Evolutionary conservation across 768 basidiomycete species (phyloP).

Genomic region (Tylopilus sp.): DNA sequence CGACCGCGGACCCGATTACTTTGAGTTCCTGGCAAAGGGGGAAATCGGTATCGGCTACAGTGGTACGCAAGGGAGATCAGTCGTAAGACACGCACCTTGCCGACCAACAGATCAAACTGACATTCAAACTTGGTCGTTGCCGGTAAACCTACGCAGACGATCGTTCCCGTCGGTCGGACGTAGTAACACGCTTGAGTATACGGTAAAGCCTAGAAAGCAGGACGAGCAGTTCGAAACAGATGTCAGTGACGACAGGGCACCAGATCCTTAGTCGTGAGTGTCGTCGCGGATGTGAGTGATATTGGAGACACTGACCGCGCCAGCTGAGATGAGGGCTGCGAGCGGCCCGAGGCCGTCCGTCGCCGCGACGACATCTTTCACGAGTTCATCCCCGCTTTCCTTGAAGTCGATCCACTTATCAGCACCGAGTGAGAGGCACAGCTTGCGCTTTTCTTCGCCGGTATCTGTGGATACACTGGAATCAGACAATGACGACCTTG

Average conservation of each 20-base stretch:
- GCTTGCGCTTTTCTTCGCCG: constrained; percentile 38
- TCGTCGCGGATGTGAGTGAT: neutral
- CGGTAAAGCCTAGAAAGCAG: constrained; percentile 27
- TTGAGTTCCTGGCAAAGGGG: constrained; percentile 17
- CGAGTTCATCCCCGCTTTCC: constrained; percentile 35
- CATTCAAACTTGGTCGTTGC: constrained; percentile 19
- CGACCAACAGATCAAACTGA: constrained; percentile 32
- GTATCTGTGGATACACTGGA: constrained; percentile 30
- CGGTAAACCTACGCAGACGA: constrained; percentile 42
- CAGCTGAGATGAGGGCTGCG: constrained; percentile 26
- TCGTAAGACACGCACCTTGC: constrained; percentile 15
- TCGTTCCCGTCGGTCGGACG: constrained; percentile 39
- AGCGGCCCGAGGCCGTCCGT: constrained; percentile 45
- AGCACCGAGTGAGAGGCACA: constrained; percentile 38
- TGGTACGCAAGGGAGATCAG: neutral
- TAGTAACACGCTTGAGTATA: constrained; percentile 45
- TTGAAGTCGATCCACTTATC: constrained; percentile 48
- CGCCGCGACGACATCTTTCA: constrained; percentile 35
- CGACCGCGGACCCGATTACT: constrained; percentile 18
- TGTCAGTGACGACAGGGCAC: neutral
- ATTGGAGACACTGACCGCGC: constrained; percentile 11
- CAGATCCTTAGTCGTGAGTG: neutral
- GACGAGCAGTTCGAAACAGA: neutral
- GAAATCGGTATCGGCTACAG: neutral
- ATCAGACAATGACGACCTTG: neutral